These are phyloP conservation scores for Phalaenopsis equestris DNA, from an alignment of 106 monocot species.

Conservation along the genomic window DNA sequence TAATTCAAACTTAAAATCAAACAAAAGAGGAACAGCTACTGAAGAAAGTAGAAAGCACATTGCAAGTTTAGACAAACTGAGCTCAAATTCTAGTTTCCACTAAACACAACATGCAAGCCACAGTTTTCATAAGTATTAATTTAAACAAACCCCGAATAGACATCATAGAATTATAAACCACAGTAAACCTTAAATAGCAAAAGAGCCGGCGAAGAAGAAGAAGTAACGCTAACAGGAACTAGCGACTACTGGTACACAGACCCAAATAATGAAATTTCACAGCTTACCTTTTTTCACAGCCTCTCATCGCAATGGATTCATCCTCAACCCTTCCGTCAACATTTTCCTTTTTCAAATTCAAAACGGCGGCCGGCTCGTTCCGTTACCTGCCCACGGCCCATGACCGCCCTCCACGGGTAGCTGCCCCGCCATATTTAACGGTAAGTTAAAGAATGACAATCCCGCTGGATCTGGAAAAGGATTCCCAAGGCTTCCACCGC, in stretches of 20 bases:
- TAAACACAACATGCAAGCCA: not conserved
- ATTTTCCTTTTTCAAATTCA: not conserved
- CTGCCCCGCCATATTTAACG: not conserved
- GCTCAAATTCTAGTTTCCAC: not conserved
- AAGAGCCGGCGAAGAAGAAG: not conserved
- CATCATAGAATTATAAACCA: not conserved
- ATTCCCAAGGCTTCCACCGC: not conserved
- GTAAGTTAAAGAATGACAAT: slow-evolving; percentile 3
- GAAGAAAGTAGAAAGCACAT: not conserved
- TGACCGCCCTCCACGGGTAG: slow-evolving; percentile 1
- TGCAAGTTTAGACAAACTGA: not conserved
- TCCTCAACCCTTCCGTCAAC: no score
- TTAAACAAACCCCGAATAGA: not conserved
- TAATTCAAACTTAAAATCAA: not conserved
- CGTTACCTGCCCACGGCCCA: not conserved
- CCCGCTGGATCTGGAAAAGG: slow-evolving; percentile 7
- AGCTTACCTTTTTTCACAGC: not conserved
- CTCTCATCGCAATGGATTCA: not conserved
- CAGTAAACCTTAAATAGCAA: not conserved
- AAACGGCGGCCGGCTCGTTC: not conserved
- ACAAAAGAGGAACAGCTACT: not conserved
- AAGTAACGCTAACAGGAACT: no score
- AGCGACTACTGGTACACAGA: not conserved
- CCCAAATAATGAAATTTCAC: not conserved
- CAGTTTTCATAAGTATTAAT: not conserved